Evolutionary conservation across 2,329 filamentous ascomycete genomes (phyloP), one percentile per base, ranked within the genome.

Genomic region (Venturia effusa): DNA sequence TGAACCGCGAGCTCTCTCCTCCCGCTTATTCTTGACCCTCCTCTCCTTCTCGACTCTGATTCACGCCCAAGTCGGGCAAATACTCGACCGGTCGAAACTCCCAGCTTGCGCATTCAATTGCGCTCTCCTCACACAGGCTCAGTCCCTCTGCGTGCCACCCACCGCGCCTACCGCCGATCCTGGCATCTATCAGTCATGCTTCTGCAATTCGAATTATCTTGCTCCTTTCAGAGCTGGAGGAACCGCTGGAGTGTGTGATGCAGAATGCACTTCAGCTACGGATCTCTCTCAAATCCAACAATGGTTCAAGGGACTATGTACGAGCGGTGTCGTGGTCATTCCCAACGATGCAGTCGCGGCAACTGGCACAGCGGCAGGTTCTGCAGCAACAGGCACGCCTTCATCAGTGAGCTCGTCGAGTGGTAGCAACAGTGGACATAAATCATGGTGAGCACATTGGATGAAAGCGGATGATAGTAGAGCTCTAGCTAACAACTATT

Each of bases 151-250:
- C 51, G 51, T 63, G 24, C 61, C 61, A 54, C 61, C 61, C 8
- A 41, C 15, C 8, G 61, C 51, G 5, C 45, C 61, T 6, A 39
- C 51, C 13, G 40, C 34, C 11, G 40, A 39, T 24, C n/a, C 45
- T 34, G 48, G 41, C n/a, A 57, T 22, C 17, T 63, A 63, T 37
- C 61, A 63, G 51, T n/a, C 45, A 40, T 64, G 63, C 39, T 64
- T 61, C 30, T 64, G 63, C 34, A 61, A 64, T 30, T 61, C 63
- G 5, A 61, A 48, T 40, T 64, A 61, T 22, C 63, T 64, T 11
- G 32, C 55, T 4, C n/a, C 57, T 1, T 61, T 62, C 37, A 64
- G 54, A 43, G 37, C 62, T 2, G 62, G 62, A 41, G 24, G 7
- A 24, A 45, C 59, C 5, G 54, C 54, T 39, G 54, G 54, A 34